Base-by-base conservation (phyloP, 1,284 basidiomycete genomes). In the Heterobasidion occidentale region DNA sequence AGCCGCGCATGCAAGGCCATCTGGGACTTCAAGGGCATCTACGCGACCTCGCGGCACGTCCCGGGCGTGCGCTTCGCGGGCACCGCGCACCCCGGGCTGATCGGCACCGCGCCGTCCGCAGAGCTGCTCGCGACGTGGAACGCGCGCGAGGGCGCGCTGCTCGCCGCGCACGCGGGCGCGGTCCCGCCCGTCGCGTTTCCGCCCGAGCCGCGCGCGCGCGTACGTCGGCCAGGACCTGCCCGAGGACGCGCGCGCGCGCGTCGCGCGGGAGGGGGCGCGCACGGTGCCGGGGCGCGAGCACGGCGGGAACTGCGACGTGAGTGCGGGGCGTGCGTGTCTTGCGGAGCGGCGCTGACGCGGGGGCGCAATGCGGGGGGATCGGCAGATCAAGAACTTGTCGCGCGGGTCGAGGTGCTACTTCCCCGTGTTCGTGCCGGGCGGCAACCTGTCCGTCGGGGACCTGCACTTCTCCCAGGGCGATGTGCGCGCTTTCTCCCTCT, bases 381-480 rank as follows among this genome's bases (percentile, higher is more conserved):
- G 4, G 27, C 63, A 86, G 84, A 90, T 90, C 69, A 89, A 88
- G 70, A 88, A 88, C 63, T 66, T 90, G 53, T 85, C 83, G 5
- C 80, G 78, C 62, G 84, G 84, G 5, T 86, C 82, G 35, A 74
- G 84, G 1, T 87, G 84, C 67, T 90, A 88, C 67, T 86, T 89
- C 72, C 90, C 90, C 0, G 88, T 92, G 2, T 92, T 86, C 64
- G 73, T 91, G 33, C 75, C 82, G 52, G 88, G 88, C 3, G 90
- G 88, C 8, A 88, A 88, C 61, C 72, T 92, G 6, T 88, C 87
- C 0, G 82, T 91, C 17, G 90, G 90, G 2, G 90, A 92, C 65
- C 70, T 90, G 36, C 89, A 92, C 66, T 92, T 91, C 70, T 88
- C 85, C 36, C 88, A 92, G 68, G 88, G 86, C 34, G 89, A 91